phyloP scores from a whole-genome alignment of 2,329 filamentous ascomycete genomes.

The Trichophaea hybrida region DNA sequence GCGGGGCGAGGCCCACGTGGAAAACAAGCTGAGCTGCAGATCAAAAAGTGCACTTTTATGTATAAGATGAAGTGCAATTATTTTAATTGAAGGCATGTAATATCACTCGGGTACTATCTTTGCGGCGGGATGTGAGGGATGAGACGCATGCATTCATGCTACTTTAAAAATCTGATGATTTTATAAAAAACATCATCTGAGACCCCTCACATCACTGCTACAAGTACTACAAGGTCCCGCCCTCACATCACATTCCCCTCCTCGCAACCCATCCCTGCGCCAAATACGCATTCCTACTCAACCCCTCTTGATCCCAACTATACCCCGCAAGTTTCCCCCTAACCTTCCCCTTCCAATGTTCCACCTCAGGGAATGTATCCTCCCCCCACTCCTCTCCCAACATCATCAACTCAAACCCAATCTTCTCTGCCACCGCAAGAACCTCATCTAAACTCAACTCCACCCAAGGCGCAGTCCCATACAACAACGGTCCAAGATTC shows the following conservation, averaged over 20 bases:
- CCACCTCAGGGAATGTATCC: constrained; percentile 33
- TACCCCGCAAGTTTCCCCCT: constrained; percentile 40
- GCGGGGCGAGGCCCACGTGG: too few species aligned
- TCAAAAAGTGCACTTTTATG: too few species aligned
- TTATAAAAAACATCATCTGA: too few species aligned
- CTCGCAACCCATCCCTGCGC: constrained; percentile 43
- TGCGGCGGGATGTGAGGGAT: too few species aligned
- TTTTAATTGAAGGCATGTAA: too few species aligned
- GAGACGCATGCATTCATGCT: too few species aligned
- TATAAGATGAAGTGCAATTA: too few species aligned
- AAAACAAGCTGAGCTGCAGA: too few species aligned
- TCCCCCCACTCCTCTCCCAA: constrained; percentile 32
- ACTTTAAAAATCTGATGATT: too few species aligned
- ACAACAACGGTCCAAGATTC: constrained; percentile 43
- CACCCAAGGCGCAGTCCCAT: constrained; percentile 41
- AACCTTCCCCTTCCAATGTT: constrained; percentile 28
- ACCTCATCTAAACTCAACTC: constrained; percentile 44
- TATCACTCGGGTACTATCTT: too few species aligned
- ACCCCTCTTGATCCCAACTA: constrained; percentile 36
- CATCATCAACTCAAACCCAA: constrained; percentile 40
- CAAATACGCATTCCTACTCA: constrained; percentile 41
- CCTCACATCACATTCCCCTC: constrained; percentile 17
- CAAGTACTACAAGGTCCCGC: too few species aligned
- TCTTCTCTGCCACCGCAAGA: constrained; percentile 34
- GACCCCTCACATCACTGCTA: too few species aligned